These are phyloP conservation scores for Triglochin maritima DNA, from an alignment of 106 monocot genomes.

Conservation along the genomic window DNA sequence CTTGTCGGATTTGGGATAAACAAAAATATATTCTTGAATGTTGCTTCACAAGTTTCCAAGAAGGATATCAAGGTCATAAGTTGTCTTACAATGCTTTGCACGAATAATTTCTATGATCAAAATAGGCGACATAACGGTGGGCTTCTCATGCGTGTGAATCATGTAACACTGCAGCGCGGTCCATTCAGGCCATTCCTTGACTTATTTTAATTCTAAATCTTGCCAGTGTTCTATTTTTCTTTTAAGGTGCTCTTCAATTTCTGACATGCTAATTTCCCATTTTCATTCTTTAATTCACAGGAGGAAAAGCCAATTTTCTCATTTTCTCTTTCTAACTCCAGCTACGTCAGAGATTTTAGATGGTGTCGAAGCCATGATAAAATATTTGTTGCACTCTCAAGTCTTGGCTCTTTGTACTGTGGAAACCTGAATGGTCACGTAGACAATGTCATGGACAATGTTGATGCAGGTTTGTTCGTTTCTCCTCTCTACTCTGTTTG, in stretches of 20 bases:
- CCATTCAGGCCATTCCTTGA: not conserved
- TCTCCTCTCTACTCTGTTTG: not conserved
- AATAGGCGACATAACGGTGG: too few species aligned
- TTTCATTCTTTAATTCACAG: conserved; percentile 13
- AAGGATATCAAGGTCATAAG: too few species aligned
- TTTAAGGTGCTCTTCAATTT: not conserved
- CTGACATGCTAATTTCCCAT: not conserved
- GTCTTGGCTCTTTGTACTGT: conserved; percentile 32
- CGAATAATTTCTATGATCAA: too few species aligned
- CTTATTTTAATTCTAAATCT: not conserved
- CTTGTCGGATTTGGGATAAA: too few species aligned
- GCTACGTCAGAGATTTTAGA: conserved; percentile 48
- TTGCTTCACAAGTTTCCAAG: too few species aligned
- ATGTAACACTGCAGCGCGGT: too few species aligned
- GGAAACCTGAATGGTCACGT: conserved; percentile 29
- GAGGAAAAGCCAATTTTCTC: conserved; percentile 37
- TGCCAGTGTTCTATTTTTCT: not conserved
- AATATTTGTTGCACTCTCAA: conserved; percentile 57
- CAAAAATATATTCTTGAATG: too few species aligned
- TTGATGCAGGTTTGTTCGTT: conserved; percentile 63
- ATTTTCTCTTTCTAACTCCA: conserved; percentile 26
- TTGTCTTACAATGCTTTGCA: too few species aligned
- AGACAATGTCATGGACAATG: conserved; percentile 47
- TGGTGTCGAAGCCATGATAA: conserved; percentile 42
- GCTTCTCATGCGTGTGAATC: too few species aligned